A percentile compares a stretch with the other conserved stretches of the same genome.
Evolutionary conservation across 208 protist genomes (phyloP).

Genomic region (Trypanosomatidae sp.): DNA sequence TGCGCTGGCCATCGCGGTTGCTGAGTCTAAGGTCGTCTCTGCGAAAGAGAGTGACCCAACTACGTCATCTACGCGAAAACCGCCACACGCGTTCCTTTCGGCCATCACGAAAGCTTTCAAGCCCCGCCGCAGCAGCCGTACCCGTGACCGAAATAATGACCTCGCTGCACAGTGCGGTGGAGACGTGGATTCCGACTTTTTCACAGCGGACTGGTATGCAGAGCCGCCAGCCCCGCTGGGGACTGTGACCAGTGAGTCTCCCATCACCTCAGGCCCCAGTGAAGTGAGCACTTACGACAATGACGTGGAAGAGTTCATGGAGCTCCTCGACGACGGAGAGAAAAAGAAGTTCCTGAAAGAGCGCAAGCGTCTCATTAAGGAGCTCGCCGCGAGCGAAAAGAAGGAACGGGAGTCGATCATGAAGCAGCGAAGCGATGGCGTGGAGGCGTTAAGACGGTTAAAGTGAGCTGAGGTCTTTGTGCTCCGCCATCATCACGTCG

Average conservation of each 20-base stretch:
- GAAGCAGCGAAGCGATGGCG: slow-evolving; percentile 28
- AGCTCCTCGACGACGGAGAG: slow-evolving; percentile 19
- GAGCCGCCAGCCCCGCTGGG: neutral
- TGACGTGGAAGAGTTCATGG: slow-evolving; percentile 18
- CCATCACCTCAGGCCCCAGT: neutral
- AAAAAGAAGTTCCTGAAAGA: slow-evolving; percentile 44
- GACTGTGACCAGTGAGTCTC: neutral
- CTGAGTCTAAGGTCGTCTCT: slow-evolving; percentile 13
- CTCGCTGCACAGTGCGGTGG: slow-evolving; percentile 5
- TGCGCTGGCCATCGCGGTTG: slow-evolving; percentile 3
- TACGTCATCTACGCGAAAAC: slow-evolving; percentile 12
- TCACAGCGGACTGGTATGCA: neutral
- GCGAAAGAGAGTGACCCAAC: neutral
- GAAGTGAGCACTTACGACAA: slow-evolving; percentile 1
- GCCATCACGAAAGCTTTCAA: slow-evolving; percentile 24
- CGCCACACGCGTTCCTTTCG: slow-evolving; percentile 8
- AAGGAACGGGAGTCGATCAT: slow-evolving; percentile 30
- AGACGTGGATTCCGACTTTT: slow-evolving; percentile 2
- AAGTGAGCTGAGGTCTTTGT: slow-evolving; percentile 19
- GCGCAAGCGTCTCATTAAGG: slow-evolving; percentile 33
- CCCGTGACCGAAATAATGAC: slow-evolving; percentile 11
- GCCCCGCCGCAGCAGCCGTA: slow-evolving; percentile 7
- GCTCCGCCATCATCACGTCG: slow-evolving; percentile 12
- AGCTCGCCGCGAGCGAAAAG: slow-evolving; percentile 34
- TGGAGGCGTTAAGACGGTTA: slow-evolving; percentile 33